Evolutionary conservation across 1,284 basidiomycete genomes (phyloP).

Genomic region (Cutaneotrichosporon cutaneum): DNA sequence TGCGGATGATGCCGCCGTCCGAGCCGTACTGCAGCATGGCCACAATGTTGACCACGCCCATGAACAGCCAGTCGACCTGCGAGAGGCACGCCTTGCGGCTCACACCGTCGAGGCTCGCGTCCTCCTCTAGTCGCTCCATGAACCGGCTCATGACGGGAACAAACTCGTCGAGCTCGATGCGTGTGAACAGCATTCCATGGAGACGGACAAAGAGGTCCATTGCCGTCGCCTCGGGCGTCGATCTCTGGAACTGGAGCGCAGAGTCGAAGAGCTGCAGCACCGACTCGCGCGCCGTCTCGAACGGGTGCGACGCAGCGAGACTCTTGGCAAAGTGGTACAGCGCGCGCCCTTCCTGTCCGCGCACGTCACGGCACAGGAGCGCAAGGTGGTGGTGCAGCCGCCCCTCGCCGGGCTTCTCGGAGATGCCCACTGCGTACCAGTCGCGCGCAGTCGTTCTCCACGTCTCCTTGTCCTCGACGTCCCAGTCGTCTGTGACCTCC

Average conservation of each 20-base stretch:
- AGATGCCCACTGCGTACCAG: constrained; percentile 87
- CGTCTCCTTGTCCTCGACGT: constrained; percentile 86
- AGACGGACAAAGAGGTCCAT: constrained; percentile 84
- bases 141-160: constrained; percentile 74
- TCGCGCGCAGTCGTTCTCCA: constrained; percentile 87
- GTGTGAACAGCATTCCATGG: constrained; percentile 94
- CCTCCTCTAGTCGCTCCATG: constrained; percentile 72
- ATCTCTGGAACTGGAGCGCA: constrained; percentile 64
- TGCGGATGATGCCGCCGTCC: constrained; percentile 68
- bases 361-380: constrained; percentile 74
- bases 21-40: constrained; percentile 84
- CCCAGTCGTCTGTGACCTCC: constrained; percentile 79
- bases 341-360: constrained; percentile 77
- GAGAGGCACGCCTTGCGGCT: constrained; percentile 54
- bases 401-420: constrained; percentile 84
- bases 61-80: constrained; percentile 93
- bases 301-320: constrained; percentile 86
- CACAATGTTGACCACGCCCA: constrained; percentile 80
- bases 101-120: constrained; percentile 61
- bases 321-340: constrained; percentile 96
- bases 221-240: constrained; percentile 71
- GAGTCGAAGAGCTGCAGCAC: constrained; percentile 80
- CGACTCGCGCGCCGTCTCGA: constrained; percentile 79
- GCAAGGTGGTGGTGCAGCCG: constrained; percentile 95
- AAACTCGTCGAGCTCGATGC: constrained; percentile 90